Percentiles rank a stretch among this genome's conserved stretches.
Evolutionary conservation across 805 yeast genomes (phyloP).

Genomic region (Yarrowia keelungensis): DNA sequence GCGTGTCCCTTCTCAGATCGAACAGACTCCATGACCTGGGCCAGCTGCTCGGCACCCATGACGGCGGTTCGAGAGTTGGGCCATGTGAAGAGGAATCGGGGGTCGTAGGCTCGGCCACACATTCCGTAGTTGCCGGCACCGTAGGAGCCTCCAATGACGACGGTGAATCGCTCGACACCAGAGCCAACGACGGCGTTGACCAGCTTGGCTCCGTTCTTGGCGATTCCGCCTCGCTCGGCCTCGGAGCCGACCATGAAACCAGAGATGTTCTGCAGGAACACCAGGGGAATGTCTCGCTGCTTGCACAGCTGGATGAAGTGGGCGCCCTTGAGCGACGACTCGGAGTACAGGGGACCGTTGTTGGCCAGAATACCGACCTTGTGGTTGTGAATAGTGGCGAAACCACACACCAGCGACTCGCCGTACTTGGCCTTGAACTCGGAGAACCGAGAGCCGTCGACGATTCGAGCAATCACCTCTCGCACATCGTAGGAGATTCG

Average conservation of each 20-base stretch:
- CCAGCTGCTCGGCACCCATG: slow-evolving; percentile 50
- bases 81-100: slow-evolving; percentile 49
- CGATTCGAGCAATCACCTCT: slow-evolving; percentile 49
- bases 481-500: slow-evolving; percentile 47
- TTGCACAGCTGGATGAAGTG: slow-evolving; percentile 50
- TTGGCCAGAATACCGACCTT: slow-evolving; percentile 49
- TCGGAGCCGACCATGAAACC: slow-evolving; percentile 51
- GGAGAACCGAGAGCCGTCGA: slow-evolving; percentile 47
- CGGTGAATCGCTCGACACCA: slow-evolving; percentile 49
- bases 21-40: slow-evolving; percentile 48
- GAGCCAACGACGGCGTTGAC: slow-evolving; percentile 50
- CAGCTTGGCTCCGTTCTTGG: slow-evolving; percentile 50
- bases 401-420: slow-evolving; percentile 48
- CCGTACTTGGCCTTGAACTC: slow-evolving; percentile 49
- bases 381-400: slow-evolving; percentile 47
- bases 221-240: slow-evolving; percentile 50
- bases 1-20: slow-evolving; percentile 44
- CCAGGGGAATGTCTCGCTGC: slow-evolving; percentile 48
- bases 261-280: slow-evolving; percentile 48
- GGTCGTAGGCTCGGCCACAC: slow-evolving; percentile 50
- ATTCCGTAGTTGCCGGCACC: slow-evolving; percentile 51
- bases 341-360: slow-evolving; percentile 48
- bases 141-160: slow-evolving; percentile 49
- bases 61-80: slow-evolving; percentile 50
- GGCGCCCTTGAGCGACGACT: slow-evolving; percentile 49